phyloP scores from a whole-genome alignment of 164 flowering plant genomes.

The Hamamelis virginiana region DNA sequence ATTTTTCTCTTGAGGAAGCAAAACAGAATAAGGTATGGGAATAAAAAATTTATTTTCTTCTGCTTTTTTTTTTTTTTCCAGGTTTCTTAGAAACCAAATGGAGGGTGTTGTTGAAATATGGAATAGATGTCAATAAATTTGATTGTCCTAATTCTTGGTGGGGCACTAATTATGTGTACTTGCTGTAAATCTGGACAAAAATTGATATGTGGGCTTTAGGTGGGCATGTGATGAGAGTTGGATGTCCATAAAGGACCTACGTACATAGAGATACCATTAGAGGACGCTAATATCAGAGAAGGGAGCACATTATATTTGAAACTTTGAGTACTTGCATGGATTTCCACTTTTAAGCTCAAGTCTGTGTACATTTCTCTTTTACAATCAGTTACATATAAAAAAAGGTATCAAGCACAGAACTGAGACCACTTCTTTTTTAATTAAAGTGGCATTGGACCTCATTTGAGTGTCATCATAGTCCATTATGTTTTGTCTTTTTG shows the following conservation, averaged over 20 bases:
- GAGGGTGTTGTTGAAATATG: background rate
- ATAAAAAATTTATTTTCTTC: background rate
- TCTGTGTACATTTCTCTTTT: too few species aligned
- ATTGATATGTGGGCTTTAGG: slow-evolving; percentile 51
- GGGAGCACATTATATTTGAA: too few species aligned
- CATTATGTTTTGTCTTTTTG: too few species aligned
- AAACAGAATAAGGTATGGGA: background rate
- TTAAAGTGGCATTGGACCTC: too few species aligned
- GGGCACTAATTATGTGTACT: slow-evolving; percentile 44
- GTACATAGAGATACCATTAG: slow-evolving; percentile 16
- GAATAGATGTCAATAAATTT: background rate
- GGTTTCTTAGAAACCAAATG: background rate
- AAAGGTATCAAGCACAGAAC: too few species aligned
- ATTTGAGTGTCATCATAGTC: too few species aligned
- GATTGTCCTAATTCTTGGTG: slow-evolving; percentile 76
- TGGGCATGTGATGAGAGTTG: slow-evolving; percentile 37
- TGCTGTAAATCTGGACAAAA: slow-evolving; percentile 80
- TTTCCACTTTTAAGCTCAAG: too few species aligned
- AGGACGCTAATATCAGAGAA: background rate
- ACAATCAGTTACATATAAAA: too few species aligned
- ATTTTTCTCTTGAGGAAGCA: background rate
- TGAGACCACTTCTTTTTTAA: too few species aligned
- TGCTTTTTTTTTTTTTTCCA: background rate
- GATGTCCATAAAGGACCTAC: slow-evolving; percentile 54
- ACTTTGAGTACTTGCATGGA: too few species aligned